Base-by-base conservation (phyloP, 73 alveolate genomes). In the Effrenium voratum region DNA sequence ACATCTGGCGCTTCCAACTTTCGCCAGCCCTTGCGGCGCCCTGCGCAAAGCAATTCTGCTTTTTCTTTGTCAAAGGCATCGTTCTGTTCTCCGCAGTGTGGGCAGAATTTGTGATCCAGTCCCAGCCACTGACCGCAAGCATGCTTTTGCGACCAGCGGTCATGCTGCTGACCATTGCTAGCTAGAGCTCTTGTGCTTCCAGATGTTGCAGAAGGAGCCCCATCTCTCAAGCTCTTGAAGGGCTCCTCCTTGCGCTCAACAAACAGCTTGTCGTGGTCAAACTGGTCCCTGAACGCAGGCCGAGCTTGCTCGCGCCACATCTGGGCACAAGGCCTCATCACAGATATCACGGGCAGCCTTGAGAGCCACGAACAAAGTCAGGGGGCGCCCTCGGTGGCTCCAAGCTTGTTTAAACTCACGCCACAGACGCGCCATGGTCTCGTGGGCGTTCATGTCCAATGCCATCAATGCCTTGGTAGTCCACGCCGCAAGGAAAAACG, bases 221-320 rank as follows among this genome's bases (percentile, higher is more conserved):
- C 76, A 63, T 63, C 76, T 5, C 76, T 13, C 76, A 63, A 63
- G 63, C 63, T 52, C 63, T 52, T 52, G 63, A 52, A 52, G 63
- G 19, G 8, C 26, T 52, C 63, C 63, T 52, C 19, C 8, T 52
- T 8, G 41, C 84, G 84, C 84, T 73, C 55, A 13, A 38, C 55
- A 52, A 73, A 73, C 8, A 73, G 30, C 34, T 36, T 38, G 55
- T 73, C 55, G 45, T 36, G n/a, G 36, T 73, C 84, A 32, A n/a
- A 73, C 34, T 38, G 10, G 52, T 73, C 55, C 47, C 32, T n/a
- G 0, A 40, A 73, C 36, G 32, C 36, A 52, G 22, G 84, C 84
- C 84, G 52, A 73, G 32, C 38, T 15, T 34, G 84, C 84, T 38
- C 84, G 84, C 16, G 36, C 84, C n/a, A 73, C 84, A 40, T 38